phyloP scores from a whole-genome alignment of 306 rosid species.

The Cucurbita maxima region DNA sequence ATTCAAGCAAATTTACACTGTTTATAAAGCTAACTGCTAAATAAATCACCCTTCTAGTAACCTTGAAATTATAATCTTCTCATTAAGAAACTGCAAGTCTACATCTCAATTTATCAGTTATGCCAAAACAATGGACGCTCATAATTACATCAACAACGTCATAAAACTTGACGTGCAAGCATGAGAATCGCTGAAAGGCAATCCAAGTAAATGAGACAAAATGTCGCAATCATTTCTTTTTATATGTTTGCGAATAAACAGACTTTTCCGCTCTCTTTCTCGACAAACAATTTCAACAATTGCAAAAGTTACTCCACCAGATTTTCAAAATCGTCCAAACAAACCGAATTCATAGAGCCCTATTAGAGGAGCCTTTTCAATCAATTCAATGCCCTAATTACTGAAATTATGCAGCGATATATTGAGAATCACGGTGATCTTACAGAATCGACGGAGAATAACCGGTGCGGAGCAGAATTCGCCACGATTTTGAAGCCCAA shows the following conservation, averaged over 20 bases:
- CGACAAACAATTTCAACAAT: background rate
- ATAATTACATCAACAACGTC: background rate
- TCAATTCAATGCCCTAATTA: background rate
- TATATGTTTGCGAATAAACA: background rate
- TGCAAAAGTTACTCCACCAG: background rate
- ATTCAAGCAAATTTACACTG: background rate
- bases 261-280: background rate
- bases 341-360: background rate
- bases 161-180: background rate
- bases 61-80: background rate
- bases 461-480: constrained; percentile 8
- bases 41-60: background rate
- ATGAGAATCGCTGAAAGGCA: background rate
- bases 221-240: background rate
- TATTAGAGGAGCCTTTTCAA: background rate
- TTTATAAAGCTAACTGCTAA: background rate
- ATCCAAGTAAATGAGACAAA: background rate
- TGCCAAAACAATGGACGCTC: background rate
- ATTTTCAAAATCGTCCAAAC: background rate
- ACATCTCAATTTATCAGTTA: background rate
- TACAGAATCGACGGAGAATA: constrained; percentile 16
- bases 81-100: background rate
- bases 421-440: constrained; percentile 6
- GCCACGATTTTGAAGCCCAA: constrained; percentile 10
- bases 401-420: background rate